phyloP scores from a whole-genome alignment of 2,329 filamentous ascomycete species.

The Penicillium sclerotigenum region DNA sequence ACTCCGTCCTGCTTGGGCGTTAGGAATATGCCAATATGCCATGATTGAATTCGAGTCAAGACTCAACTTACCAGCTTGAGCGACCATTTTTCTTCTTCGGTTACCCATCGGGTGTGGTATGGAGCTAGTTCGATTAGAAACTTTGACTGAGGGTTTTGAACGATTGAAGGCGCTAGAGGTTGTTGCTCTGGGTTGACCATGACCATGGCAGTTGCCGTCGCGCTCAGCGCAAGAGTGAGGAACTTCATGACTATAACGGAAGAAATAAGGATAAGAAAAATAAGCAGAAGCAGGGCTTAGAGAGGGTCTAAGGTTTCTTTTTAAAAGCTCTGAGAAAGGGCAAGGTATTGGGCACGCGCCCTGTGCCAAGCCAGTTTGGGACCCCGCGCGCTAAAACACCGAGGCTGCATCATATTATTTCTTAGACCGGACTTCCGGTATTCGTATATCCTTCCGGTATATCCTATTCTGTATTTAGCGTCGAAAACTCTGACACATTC shows the following conservation, averaged over 20 bases:
- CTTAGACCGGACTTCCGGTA: neutral
- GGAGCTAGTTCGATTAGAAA: conserved; percentile 83
- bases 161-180: conserved; percentile 24
- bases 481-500: neutral
- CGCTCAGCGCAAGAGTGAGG: conserved; percentile 33
- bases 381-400: conserved; percentile 20
- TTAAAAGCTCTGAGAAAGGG: conserved; percentile 11
- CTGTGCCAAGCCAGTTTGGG: conserved; percentile 21
- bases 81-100: conserved; percentile 93
- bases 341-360: conserved; percentile 17
- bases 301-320: conserved; percentile 4
- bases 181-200: conserved; percentile 34
- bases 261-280: conserved; percentile 1
- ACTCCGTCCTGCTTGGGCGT: conserved; percentile 62
- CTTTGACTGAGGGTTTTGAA: conserved; percentile 36
- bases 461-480: neutral
- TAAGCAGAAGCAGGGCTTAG: neutral
- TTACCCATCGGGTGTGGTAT: conserved; percentile 79
- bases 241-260: conserved; percentile 35
- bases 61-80: conserved; percentile 66
- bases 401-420: conserved; percentile 6
- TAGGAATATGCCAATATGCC: neutral
- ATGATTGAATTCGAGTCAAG: neutral
- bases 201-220: conserved; percentile 34
- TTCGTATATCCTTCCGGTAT: neutral